Percentiles rank a stretch among this genome's conserved stretches.
phyloP scores from a whole-genome alignment of 768 basidiomycete genomes.

The Mycena galericulata region DNA sequence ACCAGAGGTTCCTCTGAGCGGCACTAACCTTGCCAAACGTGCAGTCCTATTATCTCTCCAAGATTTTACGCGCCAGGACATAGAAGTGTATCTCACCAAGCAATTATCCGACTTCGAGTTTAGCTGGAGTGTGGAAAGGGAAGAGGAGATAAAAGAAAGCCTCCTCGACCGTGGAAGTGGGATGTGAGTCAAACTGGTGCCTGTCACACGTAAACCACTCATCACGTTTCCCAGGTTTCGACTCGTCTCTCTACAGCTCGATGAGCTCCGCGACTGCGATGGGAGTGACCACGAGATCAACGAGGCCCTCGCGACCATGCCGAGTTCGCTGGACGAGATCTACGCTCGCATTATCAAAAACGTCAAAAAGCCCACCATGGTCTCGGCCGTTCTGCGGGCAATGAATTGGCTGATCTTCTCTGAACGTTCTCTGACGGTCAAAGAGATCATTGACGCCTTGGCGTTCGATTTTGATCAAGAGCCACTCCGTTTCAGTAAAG shows the following conservation, averaged over 20 bases:
- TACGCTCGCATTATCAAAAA: constrained; percentile 39
- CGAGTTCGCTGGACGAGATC: constrained; percentile 26
- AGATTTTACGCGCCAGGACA: constrained; percentile 9
- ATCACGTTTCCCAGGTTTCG: constrained; percentile 35
- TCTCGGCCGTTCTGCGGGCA: constrained; percentile 24
- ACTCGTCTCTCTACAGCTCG: constrained; percentile 39
- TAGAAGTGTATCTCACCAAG: constrained; percentile 2
- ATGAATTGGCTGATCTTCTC: constrained; percentile 37
- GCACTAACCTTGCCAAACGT: background rate
- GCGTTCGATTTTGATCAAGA: constrained; percentile 27
- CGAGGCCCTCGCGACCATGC: constrained; percentile 32
- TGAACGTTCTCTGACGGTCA: constrained; percentile 29
- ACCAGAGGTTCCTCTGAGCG: constrained; percentile 25
- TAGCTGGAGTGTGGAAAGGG: background rate
- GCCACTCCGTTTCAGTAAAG: constrained; percentile 16
- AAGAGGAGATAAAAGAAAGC: background rate
- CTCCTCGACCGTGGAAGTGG: background rate
- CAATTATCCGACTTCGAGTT: background rate
- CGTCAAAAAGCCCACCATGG: constrained; percentile 30
- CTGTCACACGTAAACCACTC: background rate
- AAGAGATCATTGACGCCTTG: constrained; percentile 39
- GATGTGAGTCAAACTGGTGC: background rate
- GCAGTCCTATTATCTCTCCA: background rate
- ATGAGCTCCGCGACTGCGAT: constrained; percentile 29
- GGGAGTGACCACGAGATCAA: background rate